Evolutionary conservation across 495 filamentous ascomycete genomes (phyloP).

Genomic region (Aspergillus saccharolyticus): DNA sequence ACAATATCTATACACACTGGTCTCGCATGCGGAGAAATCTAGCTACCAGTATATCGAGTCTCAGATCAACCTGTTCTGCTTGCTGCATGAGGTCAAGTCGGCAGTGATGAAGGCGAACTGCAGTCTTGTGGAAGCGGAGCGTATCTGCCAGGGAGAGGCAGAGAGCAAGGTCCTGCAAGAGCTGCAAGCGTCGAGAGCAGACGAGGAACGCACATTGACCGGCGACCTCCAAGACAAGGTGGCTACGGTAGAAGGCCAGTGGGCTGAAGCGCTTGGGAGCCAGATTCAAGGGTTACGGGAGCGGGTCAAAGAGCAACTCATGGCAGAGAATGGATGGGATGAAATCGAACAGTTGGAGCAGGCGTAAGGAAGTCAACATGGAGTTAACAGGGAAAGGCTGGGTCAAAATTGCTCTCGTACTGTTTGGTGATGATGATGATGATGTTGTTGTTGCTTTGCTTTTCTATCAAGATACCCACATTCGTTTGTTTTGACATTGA

Average conservation of each 20-base stretch:
- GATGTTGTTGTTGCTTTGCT: not conserved
- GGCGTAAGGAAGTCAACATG: too few species aligned
- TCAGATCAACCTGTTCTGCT: slow-evolving; percentile 87
- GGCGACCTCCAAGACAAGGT: slow-evolving; percentile 92
- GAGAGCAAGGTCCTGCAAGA: slow-evolving; percentile 45
- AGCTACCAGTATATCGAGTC: slow-evolving; percentile 95
- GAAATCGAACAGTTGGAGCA: slow-evolving; percentile 50
- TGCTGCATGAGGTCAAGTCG: slow-evolving; percentile 88
- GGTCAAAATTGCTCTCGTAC: not conserved
- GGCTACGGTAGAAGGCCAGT: slow-evolving; percentile 81
- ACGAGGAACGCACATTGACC: slow-evolving; percentile 66
- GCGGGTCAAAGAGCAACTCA: slow-evolving; percentile 59
- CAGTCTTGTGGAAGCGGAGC: slow-evolving; percentile 52
- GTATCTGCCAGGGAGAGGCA: slow-evolving; percentile 51
- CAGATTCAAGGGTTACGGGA: slow-evolving; percentile 50
- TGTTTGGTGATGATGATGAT: not conserved
- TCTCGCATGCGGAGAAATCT: slow-evolving; percentile 81
- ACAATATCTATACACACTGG: slow-evolving; percentile 80
- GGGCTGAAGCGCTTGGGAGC: slow-evolving; percentile 62
- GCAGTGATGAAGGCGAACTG: slow-evolving; percentile 60
- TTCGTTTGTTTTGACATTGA: slow-evolving; percentile 20
- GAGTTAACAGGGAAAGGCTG: not conserved
- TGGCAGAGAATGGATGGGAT: slow-evolving; percentile 70
- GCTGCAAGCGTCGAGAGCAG: slow-evolving; percentile 55
- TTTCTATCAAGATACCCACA: slow-evolving; percentile 21